Evolutionary conservation across 768 basidiomycete species (phyloP).

Genomic region (Termitomyces sp.): DNA sequence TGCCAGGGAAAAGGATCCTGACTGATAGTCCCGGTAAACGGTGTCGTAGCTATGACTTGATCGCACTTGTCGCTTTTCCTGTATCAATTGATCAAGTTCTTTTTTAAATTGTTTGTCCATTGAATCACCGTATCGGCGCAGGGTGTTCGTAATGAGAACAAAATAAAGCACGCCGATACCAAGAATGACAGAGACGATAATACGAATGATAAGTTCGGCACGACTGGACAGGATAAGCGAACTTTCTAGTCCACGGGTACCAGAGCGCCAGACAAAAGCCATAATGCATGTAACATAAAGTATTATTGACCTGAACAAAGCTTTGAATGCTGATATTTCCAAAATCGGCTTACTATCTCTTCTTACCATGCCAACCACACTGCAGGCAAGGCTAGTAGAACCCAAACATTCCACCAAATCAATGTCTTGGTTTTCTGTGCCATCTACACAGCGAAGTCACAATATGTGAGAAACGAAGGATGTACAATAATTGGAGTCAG

Average conservation of each 20-base stretch:
- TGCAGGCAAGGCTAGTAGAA: slow-evolving; percentile 56
- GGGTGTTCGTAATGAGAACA: slow-evolving; percentile 42
- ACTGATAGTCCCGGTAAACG: neutral
- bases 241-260: slow-evolving; percentile 31
- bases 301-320: slow-evolving; percentile 51
- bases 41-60: neutral
- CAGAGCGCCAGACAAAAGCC: slow-evolving; percentile 68
- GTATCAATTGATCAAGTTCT: neutral
- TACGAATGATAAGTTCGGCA: slow-evolving; percentile 46
- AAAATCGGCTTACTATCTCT: too few species aligned
- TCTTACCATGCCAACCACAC: slow-evolving; percentile 65
- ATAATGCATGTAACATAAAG: slow-evolving; percentile 60
- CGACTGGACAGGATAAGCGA: slow-evolving; percentile 29
- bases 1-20: neutral
- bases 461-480: slow-evolving; percentile 17
- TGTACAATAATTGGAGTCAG: slow-evolving; percentile 30
- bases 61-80: neutral
- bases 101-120: slow-evolving; percentile 25
- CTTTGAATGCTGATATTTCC: neutral
- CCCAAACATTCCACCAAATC: slow-evolving; percentile 56
- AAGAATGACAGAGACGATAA: slow-evolving; percentile 39
- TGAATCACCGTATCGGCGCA: slow-evolving; percentile 44
- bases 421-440: slow-evolving; percentile 33
- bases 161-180: slow-evolving; percentile 48
- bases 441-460: slow-evolving; percentile 35